These are phyloP conservation scores for Aspergillus coremiiformis DNA, from an alignment of 495 filamentous ascomycete species.

Conservation along the genomic window DNA sequence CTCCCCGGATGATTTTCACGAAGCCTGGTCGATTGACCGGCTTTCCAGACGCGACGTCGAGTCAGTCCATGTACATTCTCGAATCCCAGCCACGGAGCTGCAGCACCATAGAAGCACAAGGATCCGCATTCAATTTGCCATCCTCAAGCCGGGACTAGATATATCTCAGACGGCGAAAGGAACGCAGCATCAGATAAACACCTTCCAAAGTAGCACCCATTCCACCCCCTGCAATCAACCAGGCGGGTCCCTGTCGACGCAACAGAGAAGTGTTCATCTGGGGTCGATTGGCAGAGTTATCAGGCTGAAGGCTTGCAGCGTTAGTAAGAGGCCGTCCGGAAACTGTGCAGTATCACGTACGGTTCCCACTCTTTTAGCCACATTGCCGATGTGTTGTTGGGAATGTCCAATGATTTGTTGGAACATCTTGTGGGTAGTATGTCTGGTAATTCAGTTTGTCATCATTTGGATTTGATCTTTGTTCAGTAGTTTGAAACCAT, in stretches of 20 bases:
- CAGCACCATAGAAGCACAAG: too few species aligned
- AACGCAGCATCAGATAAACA: slow-evolving; percentile 23
- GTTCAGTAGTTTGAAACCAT: not conserved
- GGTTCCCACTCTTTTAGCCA: slow-evolving; percentile 5
- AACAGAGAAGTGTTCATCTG: slow-evolving; percentile 17
- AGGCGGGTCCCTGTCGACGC: slow-evolving; percentile 25
- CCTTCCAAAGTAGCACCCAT: slow-evolving; percentile 27
- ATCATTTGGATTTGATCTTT: not conserved
- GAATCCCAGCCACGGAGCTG: too few species aligned
- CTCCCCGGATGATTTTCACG: too few species aligned
- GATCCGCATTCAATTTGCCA: too few species aligned
- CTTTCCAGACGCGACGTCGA: too few species aligned
- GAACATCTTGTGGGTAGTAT: slow-evolving; percentile 4
- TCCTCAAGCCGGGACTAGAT: not conserved
- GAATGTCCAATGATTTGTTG: slow-evolving; percentile 13
- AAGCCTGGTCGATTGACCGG: too few species aligned
- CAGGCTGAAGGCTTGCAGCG: not conserved
- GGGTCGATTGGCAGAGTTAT: not conserved
- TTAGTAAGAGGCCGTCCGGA: not conserved
- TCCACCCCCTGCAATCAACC: slow-evolving; percentile 26
- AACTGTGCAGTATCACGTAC: slow-evolving; percentile 2
- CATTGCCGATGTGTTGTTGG: slow-evolving; percentile 2
- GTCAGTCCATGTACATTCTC: too few species aligned
- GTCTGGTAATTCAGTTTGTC: not conserved
- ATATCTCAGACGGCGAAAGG: slow-evolving; percentile 26